These are phyloP conservation scores for Kalmusia sp. DNA, from an alignment of 2,329 filamentous ascomycete species.

Conservation along the genomic window DNA sequence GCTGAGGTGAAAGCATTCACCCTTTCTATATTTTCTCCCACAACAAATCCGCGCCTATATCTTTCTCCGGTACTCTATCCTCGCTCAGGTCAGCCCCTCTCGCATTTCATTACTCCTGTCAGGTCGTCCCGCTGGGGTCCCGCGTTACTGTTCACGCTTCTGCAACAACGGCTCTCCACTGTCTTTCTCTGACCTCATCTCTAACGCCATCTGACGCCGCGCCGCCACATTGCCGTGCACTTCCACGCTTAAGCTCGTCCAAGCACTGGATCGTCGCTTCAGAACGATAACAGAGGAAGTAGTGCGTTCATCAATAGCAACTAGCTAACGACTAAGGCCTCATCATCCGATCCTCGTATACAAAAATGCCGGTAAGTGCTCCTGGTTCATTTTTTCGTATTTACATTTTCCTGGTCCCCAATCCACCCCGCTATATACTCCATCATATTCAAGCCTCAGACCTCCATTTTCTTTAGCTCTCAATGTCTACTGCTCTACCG, in stretches of 20 bases:
- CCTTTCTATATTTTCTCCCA: neutral
- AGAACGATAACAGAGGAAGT: neutral
- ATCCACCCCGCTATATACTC: slow-evolving; percentile 14
- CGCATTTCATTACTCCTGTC: neutral
- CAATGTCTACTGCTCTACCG: slow-evolving; percentile 21
- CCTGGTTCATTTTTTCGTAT: slow-evolving; percentile 5
- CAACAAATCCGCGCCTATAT: neutral
- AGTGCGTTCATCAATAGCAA: slow-evolving; percentile 9
- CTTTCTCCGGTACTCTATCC: neutral
- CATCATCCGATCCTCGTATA: slow-evolving; percentile 8
- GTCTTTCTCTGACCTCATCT: slow-evolving; percentile 25
- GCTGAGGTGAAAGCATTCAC: neutral
- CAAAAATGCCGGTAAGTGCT: slow-evolving; percentile 40
- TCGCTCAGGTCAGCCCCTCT: neutral
- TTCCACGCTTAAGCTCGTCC: slow-evolving; percentile 13
- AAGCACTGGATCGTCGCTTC: slow-evolving; percentile 8
- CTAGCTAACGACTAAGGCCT: slow-evolving; percentile 15
- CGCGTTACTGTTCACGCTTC: slow-evolving; percentile 17
- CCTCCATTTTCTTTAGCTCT: slow-evolving; percentile 2
- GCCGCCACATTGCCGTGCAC: slow-evolving; percentile 11
- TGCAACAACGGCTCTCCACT: slow-evolving; percentile 29
- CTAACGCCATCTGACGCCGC: slow-evolving; percentile 14
- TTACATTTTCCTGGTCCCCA: neutral
- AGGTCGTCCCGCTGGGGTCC: slow-evolving; percentile 11
- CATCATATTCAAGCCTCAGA: too few relatives aligned